Conservation (phyloP, 495 filamentous ascomycete genomes). For the Xylaria curta region DNA sequence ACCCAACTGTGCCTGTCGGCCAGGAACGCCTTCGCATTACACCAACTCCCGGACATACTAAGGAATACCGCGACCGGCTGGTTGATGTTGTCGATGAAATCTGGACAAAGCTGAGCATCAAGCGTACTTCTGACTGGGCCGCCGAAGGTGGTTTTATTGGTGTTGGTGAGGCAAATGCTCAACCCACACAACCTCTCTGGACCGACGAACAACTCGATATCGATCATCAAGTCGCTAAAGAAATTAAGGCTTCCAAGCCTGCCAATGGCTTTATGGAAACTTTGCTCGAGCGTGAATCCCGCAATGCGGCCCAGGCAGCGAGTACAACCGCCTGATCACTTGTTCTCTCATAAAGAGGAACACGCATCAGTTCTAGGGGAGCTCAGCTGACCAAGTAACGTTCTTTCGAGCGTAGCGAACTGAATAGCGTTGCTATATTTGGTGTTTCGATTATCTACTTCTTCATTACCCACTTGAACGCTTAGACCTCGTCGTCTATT, state of each 20-base stretch:
- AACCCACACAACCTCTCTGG: slow-evolving; percentile 73
- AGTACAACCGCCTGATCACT: slow-evolving; percentile 32
- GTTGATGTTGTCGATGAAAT: slow-evolving; percentile 85
- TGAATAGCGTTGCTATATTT: slow-evolving; percentile 6
- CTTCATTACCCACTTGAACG: slow-evolving; percentile 15
- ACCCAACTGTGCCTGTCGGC: slow-evolving; percentile 94
- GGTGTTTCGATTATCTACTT: slow-evolving; percentile 22
- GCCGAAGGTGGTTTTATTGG: slow-evolving; percentile 90
- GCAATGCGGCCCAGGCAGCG: slow-evolving; percentile 30
- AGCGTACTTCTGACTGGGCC: slow-evolving; percentile 91
- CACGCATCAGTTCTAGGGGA: slow-evolving; percentile 33
- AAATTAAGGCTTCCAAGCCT: slow-evolving; percentile 54
- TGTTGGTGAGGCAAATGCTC: slow-evolving; percentile 73
- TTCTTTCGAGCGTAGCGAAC: slow-evolving; percentile 41
- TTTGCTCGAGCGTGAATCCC: slow-evolving; percentile 45
- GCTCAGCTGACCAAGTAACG: slow-evolving; percentile 43
- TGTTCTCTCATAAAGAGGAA: slow-evolving; percentile 23
- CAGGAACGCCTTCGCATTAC: slow-evolving; percentile 96
- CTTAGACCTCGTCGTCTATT: slow-evolving; percentile 23
- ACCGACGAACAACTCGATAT: slow-evolving; percentile 84
- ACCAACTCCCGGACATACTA: slow-evolving; percentile 89
- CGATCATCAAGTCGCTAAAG: slow-evolving; percentile 51
- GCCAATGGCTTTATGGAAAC: slow-evolving; percentile 44
- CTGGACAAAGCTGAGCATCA: slow-evolving; percentile 86
- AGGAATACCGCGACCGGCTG: slow-evolving; percentile 80